A percentile compares a stretch with the other conserved stretches of the same genome.
These are phyloP conservation scores for Microbotryum silenes-acaulis DNA, from an alignment of 1,284 basidiomycete species.

Conservation along the genomic window DNA sequence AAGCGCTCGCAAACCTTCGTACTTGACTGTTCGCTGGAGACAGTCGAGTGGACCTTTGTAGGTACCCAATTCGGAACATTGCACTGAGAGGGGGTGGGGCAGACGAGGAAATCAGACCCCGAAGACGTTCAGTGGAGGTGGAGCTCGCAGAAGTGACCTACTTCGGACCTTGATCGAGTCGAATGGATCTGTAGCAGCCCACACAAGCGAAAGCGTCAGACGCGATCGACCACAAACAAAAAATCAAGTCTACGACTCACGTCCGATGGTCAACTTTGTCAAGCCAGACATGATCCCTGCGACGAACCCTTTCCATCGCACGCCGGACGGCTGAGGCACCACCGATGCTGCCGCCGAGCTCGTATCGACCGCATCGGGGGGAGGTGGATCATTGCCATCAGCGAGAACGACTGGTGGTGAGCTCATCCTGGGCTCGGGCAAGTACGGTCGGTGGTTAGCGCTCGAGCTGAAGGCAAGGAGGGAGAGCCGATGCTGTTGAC, in stretches of 20 bases:
- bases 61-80: conserved; percentile 61
- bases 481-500: too few species aligned
- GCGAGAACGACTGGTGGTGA: too few species aligned
- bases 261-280: conserved; percentile 44
- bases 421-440: too few species aligned
- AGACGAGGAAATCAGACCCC: conserved; percentile 3
- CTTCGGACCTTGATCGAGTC: conserved; percentile 22
- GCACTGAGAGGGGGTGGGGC: conserved; percentile 60
- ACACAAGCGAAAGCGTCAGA: too few species aligned
- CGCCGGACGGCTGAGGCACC: too few species aligned
- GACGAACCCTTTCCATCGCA: conserved; percentile 38
- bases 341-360: too few species aligned
- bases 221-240: background rate
- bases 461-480: too few species aligned
- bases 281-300: conserved; percentile 41
- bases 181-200: conserved; percentile 21
- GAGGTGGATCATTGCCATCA: too few species aligned
- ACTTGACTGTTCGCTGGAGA: conserved; percentile 53
- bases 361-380: too few species aligned
- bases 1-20: conserved; percentile 46
- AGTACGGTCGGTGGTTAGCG: too few species aligned
- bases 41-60: conserved; percentile 62
- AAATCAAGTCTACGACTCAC: conserved; percentile 14
- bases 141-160: conserved; percentile 4
- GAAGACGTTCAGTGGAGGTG: background rate